These are phyloP conservation scores for Heteromeles arbutifolia DNA, from an alignment of 306 rosid species.

Conservation along the genomic window DNA sequence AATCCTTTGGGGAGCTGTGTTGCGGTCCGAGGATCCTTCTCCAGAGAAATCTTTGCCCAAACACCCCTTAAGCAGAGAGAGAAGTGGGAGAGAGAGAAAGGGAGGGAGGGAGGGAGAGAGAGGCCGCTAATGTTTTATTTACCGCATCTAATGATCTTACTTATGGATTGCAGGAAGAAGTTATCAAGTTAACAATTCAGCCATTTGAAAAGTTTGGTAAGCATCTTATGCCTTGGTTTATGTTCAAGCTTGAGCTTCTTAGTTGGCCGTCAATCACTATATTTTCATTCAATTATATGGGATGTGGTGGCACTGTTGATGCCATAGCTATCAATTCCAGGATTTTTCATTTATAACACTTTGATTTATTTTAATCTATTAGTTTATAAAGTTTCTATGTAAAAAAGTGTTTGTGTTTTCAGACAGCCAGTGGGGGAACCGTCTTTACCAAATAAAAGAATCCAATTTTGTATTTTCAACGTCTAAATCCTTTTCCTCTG, in stretches of 20 bases:
- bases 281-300: not conserved
- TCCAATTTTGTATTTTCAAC: too few relatives aligned
- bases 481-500: too few relatives aligned
- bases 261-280: not conserved
- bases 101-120: too few relatives aligned
- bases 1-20: too few relatives aligned
- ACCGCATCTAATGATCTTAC: slow-evolving; percentile 12
- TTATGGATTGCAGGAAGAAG: slow-evolving; percentile 58
- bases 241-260: slow-evolving; percentile 8
- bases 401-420: too few relatives aligned
- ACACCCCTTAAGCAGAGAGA: too few relatives aligned
- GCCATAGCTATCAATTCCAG: not conserved
- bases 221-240: slow-evolving; percentile 16
- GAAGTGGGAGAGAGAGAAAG: too few relatives aligned
- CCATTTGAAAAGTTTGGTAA: slow-evolving; percentile 56
- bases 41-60: too few relatives aligned
- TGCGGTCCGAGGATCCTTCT: too few relatives aligned
- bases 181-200: slow-evolving; percentile 43
- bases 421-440: too few relatives aligned
- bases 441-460: too few relatives aligned
- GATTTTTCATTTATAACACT: not conserved
- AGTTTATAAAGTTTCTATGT: too few relatives aligned
- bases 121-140: not conserved
- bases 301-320: not conserved
- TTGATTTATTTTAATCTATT: not conserved